Evolutionary conservation across 129 eudicot genomes (phyloP), one percentile per base, ranked within the genome.

Genomic region (Logfia minima): DNA sequence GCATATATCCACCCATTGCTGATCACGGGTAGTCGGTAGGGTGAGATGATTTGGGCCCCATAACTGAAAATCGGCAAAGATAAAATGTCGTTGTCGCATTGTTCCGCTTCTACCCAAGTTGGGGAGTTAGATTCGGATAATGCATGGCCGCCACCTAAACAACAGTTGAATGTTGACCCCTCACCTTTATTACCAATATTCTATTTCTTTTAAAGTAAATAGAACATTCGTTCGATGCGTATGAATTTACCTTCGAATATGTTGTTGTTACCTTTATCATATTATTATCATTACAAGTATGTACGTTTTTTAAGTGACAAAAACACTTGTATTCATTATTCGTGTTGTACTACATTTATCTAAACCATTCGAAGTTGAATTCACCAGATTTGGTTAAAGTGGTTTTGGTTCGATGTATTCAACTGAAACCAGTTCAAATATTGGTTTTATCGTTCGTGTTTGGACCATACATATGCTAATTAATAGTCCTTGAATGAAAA

Each of bases 121-220:
- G 66, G 74, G 56, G 7, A 43, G 75, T 18, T 74, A 21, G 78
- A 71, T 79, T 79, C 77, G 77, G 71, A 61, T 70, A 70, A 48
- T 45, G 59, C 64, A 37, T 70, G 81, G 62, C 76, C 72, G 41
- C 76, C 82, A 71, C 82, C 77, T 71, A 63, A 79, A 39, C 6
- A 71, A 55, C 43, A 77, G 68, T 77, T 66, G 35, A 76, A 43
- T 51, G 65, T 59, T 70, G 75, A 79, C 77, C 77, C 76, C 72
- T 77, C 66, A 32, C 61, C 53, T 61, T 23, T 34, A 53, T 32
- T 55, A 21, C 66, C 31, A 17, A 0, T 32, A 60, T 41, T 70
- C 63, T 78, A 41, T 60, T 26, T 56, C 19, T 56, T 56, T 68
- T 77, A 39, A 69, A 21, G 48, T 16, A 73, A 58, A 13, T 66